Evolutionary conservation across 306 rosid genomes (phyloP).

Genomic region (Pyrus pyrifolia): DNA sequence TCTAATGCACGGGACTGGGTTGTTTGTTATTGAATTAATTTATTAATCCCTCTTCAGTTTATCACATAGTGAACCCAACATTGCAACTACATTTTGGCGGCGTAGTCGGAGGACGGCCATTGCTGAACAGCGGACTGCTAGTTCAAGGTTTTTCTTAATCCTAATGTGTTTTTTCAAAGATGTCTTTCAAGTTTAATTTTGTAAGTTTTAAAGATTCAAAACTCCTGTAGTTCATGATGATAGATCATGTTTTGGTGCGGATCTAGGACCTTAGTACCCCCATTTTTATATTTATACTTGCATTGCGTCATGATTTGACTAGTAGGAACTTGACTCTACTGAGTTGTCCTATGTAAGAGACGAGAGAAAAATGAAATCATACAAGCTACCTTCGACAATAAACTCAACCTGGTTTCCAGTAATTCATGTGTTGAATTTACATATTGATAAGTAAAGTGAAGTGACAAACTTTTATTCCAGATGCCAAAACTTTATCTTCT

Average conservation of each 20-base stretch:
- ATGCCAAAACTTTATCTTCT: background rate
- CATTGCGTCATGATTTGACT: background rate
- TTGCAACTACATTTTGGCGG: constrained; percentile 92
- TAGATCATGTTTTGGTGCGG: background rate
- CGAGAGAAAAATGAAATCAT: background rate
- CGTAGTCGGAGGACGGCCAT: constrained; percentile 94
- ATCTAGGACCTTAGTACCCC: background rate
- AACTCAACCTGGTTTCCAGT: background rate
- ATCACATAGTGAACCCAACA: constrained; percentile 98
- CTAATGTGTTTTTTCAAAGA: constrained; percentile 19
- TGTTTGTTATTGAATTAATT: constrained; percentile 38
- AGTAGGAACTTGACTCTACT: background rate
- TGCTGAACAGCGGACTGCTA: constrained; percentile 98
- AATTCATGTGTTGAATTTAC: background rate
- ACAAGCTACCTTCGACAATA: background rate
- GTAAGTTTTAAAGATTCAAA: background rate
- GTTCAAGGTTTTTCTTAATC: constrained; percentile 78
- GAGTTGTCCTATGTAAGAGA: background rate
- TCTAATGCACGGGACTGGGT: constrained; percentile 24
- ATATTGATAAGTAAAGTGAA: background rate
- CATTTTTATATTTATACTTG: background rate
- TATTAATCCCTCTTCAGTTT: constrained; percentile 68
- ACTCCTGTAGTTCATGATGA: background rate
- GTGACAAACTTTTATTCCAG: background rate
- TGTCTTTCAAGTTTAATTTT: constrained; percentile 13